Conservation (phyloP, 345 rosid genomes). For the Moricandia moricandioides region DNA sequence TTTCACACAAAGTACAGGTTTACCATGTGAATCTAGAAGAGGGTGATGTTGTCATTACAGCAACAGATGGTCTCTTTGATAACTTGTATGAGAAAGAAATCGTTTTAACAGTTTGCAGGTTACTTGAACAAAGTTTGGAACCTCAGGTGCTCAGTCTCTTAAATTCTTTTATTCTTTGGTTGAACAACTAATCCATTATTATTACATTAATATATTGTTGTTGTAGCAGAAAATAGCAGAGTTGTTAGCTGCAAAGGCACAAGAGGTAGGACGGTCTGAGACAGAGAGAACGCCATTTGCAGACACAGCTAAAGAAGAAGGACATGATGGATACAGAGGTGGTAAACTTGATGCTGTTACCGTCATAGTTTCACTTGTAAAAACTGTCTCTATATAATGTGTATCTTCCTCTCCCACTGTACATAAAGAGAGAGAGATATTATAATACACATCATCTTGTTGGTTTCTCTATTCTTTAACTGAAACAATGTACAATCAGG, state of each 20-base stretch:
- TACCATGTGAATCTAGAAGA: slow-evolving; percentile 53
- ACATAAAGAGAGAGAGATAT: slow-evolving; percentile 1
- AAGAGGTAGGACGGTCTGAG: slow-evolving; percentile 45
- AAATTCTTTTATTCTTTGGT: too few species aligned
- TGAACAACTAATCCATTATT: too few species aligned
- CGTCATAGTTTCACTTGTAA: slow-evolving; percentile 54
- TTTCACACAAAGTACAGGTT: slow-evolving; percentile 38
- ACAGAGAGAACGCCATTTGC: slow-evolving; percentile 58
- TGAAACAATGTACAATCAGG: background rate
- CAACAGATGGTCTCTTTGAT: slow-evolving; percentile 76
- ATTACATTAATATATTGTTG: background rate
- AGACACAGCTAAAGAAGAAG: slow-evolving; percentile 69
- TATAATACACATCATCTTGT: background rate
- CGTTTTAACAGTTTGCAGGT: slow-evolving; percentile 44
- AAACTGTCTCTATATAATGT: slow-evolving; percentile 1
- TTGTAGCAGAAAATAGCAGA: slow-evolving; percentile 60
- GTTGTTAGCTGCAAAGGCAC: slow-evolving; percentile 52
- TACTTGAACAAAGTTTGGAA: slow-evolving; percentile 44
- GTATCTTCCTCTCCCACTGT: slow-evolving; percentile 3
- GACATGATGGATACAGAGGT: slow-evolving; percentile 54
- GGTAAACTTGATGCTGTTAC: slow-evolving; percentile 71
- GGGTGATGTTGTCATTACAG: slow-evolving; percentile 55
- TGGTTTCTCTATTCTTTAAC: background rate
- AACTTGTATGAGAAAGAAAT: slow-evolving; percentile 71
- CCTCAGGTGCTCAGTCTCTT: slow-evolving; percentile 63